Conservation (phyloP, 2,329 filamentous ascomycete genomes). For the Penicillium sp. region DNA sequence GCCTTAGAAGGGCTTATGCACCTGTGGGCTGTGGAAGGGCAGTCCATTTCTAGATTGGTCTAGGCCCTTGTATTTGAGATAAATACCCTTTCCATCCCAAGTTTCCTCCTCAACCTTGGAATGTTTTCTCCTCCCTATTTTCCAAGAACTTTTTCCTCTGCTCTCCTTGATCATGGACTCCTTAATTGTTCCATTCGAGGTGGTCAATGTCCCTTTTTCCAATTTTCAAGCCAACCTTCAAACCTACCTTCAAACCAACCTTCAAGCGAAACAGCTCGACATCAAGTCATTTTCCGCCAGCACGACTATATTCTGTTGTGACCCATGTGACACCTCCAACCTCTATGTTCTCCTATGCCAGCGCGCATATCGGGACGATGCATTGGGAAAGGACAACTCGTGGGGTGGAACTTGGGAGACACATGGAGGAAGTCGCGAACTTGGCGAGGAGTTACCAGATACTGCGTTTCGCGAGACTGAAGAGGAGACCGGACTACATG, state of each 20-base stretch:
- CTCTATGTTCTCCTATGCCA: conserved; percentile 4
- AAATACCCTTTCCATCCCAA: not conserved
- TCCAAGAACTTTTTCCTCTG: not conserved
- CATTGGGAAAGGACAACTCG: conserved; percentile 2
- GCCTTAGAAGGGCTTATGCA: not conserved
- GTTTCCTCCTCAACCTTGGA: not conserved
- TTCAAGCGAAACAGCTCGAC: conserved; percentile 2
- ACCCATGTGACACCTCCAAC: not conserved
- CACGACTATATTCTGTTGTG: conserved; percentile 2
- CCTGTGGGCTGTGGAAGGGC: not conserved
- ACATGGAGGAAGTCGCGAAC: conserved; percentile 1
- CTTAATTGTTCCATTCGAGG: conserved; percentile 2
- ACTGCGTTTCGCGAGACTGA: conserved; percentile 5
- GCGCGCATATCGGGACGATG: conserved; percentile 1
- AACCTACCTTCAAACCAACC: conserved; percentile 3
- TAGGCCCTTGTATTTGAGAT: conserved; percentile 1
- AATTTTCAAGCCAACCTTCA: conserved; percentile 2
- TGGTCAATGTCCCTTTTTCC: conserved; percentile 4
- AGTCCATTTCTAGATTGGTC: not conserved
- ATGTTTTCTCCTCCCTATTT: not conserved
- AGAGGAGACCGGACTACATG: conserved; percentile 4
- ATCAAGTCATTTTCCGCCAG: conserved; percentile 6
- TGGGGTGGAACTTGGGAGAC: conserved; percentile 2
- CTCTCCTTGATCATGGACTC: conserved; percentile 1
- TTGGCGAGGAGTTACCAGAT: conserved; percentile 1